These are phyloP conservation scores for Pistacia atlantica DNA, from an alignment of 345 rosid genomes.

Conservation along the genomic window DNA sequence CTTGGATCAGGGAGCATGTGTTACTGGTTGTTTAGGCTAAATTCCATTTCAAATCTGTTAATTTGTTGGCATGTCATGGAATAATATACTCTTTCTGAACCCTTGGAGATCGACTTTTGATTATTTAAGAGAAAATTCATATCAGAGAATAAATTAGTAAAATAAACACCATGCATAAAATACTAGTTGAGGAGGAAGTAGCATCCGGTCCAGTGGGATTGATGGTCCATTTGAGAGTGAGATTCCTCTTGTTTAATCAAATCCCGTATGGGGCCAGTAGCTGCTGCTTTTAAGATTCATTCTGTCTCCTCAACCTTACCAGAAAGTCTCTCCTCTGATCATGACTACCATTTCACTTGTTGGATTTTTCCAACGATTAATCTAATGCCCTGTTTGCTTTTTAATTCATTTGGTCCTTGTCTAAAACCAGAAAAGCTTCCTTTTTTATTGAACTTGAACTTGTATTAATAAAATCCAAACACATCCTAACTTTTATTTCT, in stretches of 20 bases:
- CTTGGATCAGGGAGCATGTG: neutral
- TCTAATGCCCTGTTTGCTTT: neutral
- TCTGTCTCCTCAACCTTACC: constrained; percentile 18
- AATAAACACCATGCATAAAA: too few relatives aligned
- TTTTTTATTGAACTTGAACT: too few relatives aligned
- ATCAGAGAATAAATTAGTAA: too few relatives aligned
- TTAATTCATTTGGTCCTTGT: neutral
- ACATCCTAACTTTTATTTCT: neutral
- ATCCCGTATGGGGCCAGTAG: constrained; percentile 23
- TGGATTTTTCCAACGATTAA: neutral
- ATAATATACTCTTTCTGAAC: too few relatives aligned
- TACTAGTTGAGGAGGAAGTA: too few relatives aligned
- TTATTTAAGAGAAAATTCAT: too few relatives aligned
- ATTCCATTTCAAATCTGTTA: neutral
- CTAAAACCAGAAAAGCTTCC: too few relatives aligned
- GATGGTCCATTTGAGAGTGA: neutral
- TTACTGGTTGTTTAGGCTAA: neutral
- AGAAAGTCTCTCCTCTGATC: constrained; percentile 19
- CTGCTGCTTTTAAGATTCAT: constrained; percentile 33
- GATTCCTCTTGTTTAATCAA: constrained; percentile 10
- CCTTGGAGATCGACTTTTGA: too few relatives aligned
- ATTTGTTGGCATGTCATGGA: neutral
- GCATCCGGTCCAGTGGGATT: too few relatives aligned
- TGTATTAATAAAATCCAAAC: too few relatives aligned
- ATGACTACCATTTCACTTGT: constrained; percentile 19